Conservation (phyloP, 805 yeast genomes). For the Metschnikowia similis region DNA sequence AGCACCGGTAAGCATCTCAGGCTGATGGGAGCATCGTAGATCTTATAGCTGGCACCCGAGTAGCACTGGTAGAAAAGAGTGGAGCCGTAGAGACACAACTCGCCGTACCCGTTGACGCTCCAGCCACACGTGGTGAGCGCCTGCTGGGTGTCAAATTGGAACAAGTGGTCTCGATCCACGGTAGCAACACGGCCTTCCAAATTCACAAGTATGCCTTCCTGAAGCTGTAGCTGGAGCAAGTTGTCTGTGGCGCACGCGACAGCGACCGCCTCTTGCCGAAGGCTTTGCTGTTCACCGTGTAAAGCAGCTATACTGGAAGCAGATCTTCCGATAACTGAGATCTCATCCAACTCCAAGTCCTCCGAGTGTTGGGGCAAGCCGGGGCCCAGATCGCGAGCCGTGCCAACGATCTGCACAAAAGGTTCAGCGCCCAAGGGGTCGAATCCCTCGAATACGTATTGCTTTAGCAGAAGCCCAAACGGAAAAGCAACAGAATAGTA, state of each 20-base stretch:
- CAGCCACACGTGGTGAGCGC: slow-evolving; percentile 21
- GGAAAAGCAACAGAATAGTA: slow-evolving; percentile 26
- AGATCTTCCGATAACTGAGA: background rate
- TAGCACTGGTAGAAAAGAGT: slow-evolving; percentile 35
- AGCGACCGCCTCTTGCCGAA: slow-evolving; percentile 1
- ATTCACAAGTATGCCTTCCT: slow-evolving; percentile 30
- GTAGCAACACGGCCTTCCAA: slow-evolving; percentile 31
- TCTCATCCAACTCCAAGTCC: background rate
- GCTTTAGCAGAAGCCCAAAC: slow-evolving; percentile 35
- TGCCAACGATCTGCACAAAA: background rate
- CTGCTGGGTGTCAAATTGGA: slow-evolving; percentile 32
- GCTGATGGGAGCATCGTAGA: slow-evolving; percentile 32
- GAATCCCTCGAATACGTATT: slow-evolving; percentile 16
- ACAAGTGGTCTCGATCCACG: slow-evolving; percentile 35
- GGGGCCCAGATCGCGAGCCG: background rate
- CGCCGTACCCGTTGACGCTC: slow-evolving; percentile 31
- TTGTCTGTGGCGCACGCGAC: slow-evolving; percentile 12
- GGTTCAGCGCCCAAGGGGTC: background rate
- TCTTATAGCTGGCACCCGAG: slow-evolving; percentile 36
- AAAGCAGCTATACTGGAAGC: background rate
- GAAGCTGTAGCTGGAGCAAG: slow-evolving; percentile 24
- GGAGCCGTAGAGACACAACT: slow-evolving; percentile 18
- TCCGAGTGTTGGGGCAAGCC: background rate
- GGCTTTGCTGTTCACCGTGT: background rate
- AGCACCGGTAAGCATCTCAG: slow-evolving; percentile 34